Evolutionary conservation across 1,284 basidiomycete genomes (phyloP).

Genomic region (Ganoderma meredithae): DNA sequence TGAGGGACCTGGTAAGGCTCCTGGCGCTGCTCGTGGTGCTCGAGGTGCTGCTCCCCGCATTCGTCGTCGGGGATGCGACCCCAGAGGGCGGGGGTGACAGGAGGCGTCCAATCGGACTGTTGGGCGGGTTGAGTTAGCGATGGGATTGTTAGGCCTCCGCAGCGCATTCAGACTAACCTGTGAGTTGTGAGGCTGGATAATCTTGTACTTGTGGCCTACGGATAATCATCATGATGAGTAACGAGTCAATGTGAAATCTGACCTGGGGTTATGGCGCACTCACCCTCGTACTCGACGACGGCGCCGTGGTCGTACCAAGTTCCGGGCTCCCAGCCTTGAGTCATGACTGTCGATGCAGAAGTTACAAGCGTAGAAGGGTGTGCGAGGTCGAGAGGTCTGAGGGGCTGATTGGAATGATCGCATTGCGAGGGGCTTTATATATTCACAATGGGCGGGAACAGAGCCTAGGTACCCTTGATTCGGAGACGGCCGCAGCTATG

Average conservation of each 20-base stretch:
- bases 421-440: conserved; percentile 21
- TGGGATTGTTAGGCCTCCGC: too few relatives aligned
- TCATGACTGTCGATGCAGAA: conserved; percentile 44
- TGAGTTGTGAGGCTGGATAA: conserved; percentile 74
- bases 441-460: conserved; percentile 1
- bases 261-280: conserved; percentile 4
- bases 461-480: neutral
- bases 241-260: neutral
- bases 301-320: conserved; percentile 63
- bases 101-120: conserved; percentile 71
- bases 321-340: conserved; percentile 65
- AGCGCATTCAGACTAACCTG: conserved; percentile 50
- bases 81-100: conserved; percentile 71
- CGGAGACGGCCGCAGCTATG: conserved; percentile 11
- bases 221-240: neutral
- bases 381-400: neutral
- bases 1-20: conserved; percentile 33
- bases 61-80: conserved; percentile 54
- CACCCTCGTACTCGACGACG: conserved; percentile 67
- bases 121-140: neutral
- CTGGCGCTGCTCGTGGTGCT: conserved; percentile 36
- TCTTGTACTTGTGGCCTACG: conserved; percentile 67
- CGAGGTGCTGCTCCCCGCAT: conserved; percentile 37
- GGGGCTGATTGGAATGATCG: neutral
- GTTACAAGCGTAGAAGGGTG: conserved; percentile 7